These are phyloP conservation scores for Dictyostelium discoideum DNA, from an alignment of 78 protist genomes.

Conservation along the genomic window dicty_2.7 NC_007088.5:431501-432000, in stretches of 20 bases:
- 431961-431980: no score
- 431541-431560: neutral
- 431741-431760: neutral
- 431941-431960: neutral
- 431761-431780: conserved; percentile 74
- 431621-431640: neutral
- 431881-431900: conserved; percentile 73
- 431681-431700: conserved; percentile 24
- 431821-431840: conserved; percentile 83
- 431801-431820: conserved; percentile 85
- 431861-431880: conserved; percentile 66
- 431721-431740: neutral
- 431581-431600: neutral
- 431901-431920: conserved; percentile 74
- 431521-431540: neutral
- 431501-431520: neutral
- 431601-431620: neutral
- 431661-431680: neutral
- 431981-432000: neutral
- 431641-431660: neutral
- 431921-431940: neutral
- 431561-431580: neutral
- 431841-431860: conserved; percentile 53
- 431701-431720: conserved; percentile 12
- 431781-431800: conserved; percentile 81